Conservation (phyloP, 495 filamentous ascomycete species). For the Amniculicola lignicola region DNA sequence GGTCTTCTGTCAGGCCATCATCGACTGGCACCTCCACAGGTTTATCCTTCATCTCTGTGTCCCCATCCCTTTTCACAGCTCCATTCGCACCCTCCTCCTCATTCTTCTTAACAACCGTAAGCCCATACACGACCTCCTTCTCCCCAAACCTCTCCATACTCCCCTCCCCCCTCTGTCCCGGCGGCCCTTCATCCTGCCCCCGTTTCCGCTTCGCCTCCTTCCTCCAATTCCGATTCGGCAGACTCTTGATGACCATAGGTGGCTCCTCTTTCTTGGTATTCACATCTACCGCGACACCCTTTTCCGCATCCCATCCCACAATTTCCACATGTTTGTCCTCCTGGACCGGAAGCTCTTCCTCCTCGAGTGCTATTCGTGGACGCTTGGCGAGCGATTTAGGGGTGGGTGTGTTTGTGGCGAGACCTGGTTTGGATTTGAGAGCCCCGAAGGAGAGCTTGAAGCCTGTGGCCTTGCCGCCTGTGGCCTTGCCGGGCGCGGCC, state of each 20-base stretch:
- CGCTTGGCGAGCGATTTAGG: constrained; percentile 11
- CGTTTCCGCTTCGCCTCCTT: constrained; percentile 5
- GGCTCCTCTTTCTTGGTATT: constrained; percentile 3
- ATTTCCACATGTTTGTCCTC: constrained; percentile 8
- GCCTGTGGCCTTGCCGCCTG: too few species aligned
- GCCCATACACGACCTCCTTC: constrained; percentile 12
- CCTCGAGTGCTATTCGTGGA: constrained; percentile 17
- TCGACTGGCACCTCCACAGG: neutral
- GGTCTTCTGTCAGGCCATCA: constrained; percentile 57
- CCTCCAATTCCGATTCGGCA: constrained; percentile 29
- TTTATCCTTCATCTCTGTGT: neutral
- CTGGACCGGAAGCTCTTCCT: constrained; percentile 23
- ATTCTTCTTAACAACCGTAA: constrained; percentile 20
- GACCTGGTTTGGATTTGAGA: constrained; percentile 15
- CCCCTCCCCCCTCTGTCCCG: neutral
- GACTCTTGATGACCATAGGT: constrained; percentile 15
- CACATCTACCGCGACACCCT: constrained; percentile 23
- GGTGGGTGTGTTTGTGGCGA: neutral
- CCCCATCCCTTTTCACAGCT: too few species aligned
- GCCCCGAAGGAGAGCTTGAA: constrained; percentile 29
- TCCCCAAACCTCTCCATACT: neutral
- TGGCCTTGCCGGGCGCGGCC: too few species aligned
- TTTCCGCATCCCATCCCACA: constrained; percentile 14
- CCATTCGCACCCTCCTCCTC: too few species aligned
- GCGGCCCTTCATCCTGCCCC: neutral